These are phyloP conservation scores for Tympanopsis confertula DNA, from an alignment of 2,329 filamentous ascomycete species.

Conservation along the genomic window DNA sequence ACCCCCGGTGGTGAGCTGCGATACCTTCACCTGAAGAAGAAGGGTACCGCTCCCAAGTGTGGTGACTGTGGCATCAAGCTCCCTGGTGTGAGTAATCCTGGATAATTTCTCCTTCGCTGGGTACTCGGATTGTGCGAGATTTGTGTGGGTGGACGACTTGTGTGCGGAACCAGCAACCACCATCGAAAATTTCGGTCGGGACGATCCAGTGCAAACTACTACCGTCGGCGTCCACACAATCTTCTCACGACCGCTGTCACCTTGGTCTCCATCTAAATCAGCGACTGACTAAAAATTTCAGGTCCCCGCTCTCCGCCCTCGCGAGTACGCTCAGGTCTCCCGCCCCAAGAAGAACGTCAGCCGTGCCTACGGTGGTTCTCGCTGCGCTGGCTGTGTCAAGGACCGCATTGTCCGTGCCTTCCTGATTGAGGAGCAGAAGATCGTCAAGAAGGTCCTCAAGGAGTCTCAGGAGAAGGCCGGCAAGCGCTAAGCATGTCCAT, in stretches of 20 bases:
- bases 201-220: too few species aligned
- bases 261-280: too few species aligned
- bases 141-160: too few species aligned
- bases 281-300: conserved; percentile 30
- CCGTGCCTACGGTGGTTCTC: conserved; percentile 94
- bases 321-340: conserved; percentile 93
- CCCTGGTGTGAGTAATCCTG: conserved; percentile 69
- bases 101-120: background rate
- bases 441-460: conserved; percentile 99
- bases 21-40: conserved; percentile 99
- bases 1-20: conserved; percentile 92
- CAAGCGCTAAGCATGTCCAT: conserved; percentile 22
- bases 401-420: conserved; percentile 96
- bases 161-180: too few species aligned
- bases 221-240: too few species aligned
- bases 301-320: conserved; percentile 93
- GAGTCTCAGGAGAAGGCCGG: conserved; percentile 72
- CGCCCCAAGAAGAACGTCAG: conserved; percentile 99
- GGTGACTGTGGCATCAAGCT: conserved; percentile 98
- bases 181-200: background rate
- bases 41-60: conserved; percentile 94
- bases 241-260: too few species aligned
- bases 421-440: conserved; percentile 99
- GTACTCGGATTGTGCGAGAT: background rate
- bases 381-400: conserved; percentile 97